Base-by-base conservation (phyloP, 23 red algal genomes). In the Agarophyton chilense region DNA sequence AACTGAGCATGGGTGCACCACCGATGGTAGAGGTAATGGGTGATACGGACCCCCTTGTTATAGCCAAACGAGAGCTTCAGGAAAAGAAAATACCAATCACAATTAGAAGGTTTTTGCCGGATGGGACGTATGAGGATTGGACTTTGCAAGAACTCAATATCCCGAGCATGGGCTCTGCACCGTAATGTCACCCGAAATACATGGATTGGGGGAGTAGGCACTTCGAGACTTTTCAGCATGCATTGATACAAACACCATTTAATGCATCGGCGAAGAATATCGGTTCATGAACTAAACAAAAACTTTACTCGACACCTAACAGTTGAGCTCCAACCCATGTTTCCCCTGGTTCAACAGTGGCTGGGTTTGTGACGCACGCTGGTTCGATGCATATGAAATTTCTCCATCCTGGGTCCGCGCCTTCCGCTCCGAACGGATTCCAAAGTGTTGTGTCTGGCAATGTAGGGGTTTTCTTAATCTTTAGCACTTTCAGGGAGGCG, bases 371-470 rank as follows among this genome's bases (percentile, higher is more conserved):
- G 44, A 96, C 82, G 40, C 86, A 94, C 29, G 88, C 93, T 22
- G 97, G 97, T 71, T 99, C 97, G 36, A 99, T 90, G 73, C 97
- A 99, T 24, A 99, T 53, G 63, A 99, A 99, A 28, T 88, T 91
- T 35, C 85, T 87, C 97, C 97, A 99, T 50, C 90, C 97, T 40
- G 90, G 85, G 70, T 99, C 97, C 9, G 84, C 92, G n/a, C 97
- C 97, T 14, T 83, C 49, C 19, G 61, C 77, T 22, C 97, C 97
- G 63, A 94, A 99, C 6, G 97, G 97, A 68, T 99, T 99, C 97
- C 97, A 99, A 36, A 99, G 49, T 13, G 97, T 99, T 55, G 71
- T 64, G 66, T 99, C 97, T 31, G 76, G 80, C 39, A 99, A 62
- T 22, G 77, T 80, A 6, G 79, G 70, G 8, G 84, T 95, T 51